Evolutionary conservation across 257 asterid species (phyloP), one percentile per base, ranked within the genome.

Genomic region (Schizonepeta tenuifolia): DNA sequence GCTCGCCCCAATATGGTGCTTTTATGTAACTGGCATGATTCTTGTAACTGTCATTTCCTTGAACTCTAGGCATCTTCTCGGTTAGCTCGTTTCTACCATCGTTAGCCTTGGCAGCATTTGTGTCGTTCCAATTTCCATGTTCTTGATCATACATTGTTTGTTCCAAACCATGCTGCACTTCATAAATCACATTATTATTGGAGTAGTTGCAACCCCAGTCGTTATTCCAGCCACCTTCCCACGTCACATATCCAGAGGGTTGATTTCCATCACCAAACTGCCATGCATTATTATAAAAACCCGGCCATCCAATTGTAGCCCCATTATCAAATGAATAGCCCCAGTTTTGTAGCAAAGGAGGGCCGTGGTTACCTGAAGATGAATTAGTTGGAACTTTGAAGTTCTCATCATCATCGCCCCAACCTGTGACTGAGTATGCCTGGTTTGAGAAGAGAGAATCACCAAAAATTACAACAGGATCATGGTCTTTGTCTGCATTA

Each of bases 391-490:
- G 80, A 12, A 57, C 77, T 28, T 60, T 71, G 9, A 77, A 59
- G 49, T 69, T 73, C 22, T 82, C 88, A 20, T 85, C 92, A 13
- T 17, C 65, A 1, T 85, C 93, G 1, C 95, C 96, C 97, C 95
- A 90, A 38, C 96, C 97, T 12, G 82, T 9, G 41, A 69, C 9
- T 1, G 84, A 55, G 73, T 71, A 83, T 38, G 72, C 81, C 59
- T 76, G 80, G 35, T 75, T 72, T 56, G 83, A 64, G 50, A 80
- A 60, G 54, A 86, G 86, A 41, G 83, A 69, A 77, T 87, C 88
- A 6, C 94, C 92, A 62, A 89, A 87, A n/a, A 87, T 79, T 7
- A 91, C 74, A 12, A 86, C 96, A 3, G 85, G 81, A 1, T 83
- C 94, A 6, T 50, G 79, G n/a, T 75, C 53, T 62, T 75, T 79